These are phyloP conservation scores for Huiozyma naganishii DNA, from an alignment of 805 yeast species.

Conservation along the genomic window DNA sequence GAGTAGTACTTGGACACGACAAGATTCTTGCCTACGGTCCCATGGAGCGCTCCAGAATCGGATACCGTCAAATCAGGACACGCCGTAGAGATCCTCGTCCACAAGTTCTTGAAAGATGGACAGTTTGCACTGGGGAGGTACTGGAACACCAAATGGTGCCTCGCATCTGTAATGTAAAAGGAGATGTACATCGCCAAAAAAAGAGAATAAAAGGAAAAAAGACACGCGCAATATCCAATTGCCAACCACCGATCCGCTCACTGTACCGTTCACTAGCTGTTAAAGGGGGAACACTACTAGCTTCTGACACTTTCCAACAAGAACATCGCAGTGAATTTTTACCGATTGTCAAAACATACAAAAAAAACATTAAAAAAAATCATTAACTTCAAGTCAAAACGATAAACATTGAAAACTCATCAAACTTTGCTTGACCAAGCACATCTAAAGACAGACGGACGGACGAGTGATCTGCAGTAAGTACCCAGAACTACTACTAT, in stretches of 20 bases:
- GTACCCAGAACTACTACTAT: too few relatives aligned
- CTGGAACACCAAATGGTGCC: slow-evolving; percentile 19
- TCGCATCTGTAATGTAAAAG: slow-evolving; percentile 21
- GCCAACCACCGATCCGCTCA: neutral
- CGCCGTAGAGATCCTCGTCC: slow-evolving; percentile 15
- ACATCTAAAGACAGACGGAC: too few relatives aligned
- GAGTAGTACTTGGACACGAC: slow-evolving; percentile 18
- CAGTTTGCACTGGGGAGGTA: slow-evolving; percentile 19
- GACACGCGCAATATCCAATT: neutral
- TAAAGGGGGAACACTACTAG: neutral
- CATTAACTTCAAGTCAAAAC: too few relatives aligned
- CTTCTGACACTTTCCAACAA: too few relatives aligned
- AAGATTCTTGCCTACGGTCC: slow-evolving; percentile 12
- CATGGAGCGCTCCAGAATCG: slow-evolving; percentile 2
- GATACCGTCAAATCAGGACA: slow-evolving; percentile 9
- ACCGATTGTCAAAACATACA: too few relatives aligned
- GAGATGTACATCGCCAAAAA: slow-evolving; percentile 17
- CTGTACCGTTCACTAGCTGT: neutral
- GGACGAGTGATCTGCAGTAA: too few relatives aligned
- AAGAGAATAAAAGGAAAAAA: neutral
- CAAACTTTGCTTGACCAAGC: too few relatives aligned
- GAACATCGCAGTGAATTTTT: too few relatives aligned
- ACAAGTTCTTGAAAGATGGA: slow-evolving; percentile 19
- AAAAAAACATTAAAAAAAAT: too few relatives aligned
- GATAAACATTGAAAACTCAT: too few relatives aligned